Conservation (phyloP, 441 rosid genomes). For the Pelargonium australe region DNA sequence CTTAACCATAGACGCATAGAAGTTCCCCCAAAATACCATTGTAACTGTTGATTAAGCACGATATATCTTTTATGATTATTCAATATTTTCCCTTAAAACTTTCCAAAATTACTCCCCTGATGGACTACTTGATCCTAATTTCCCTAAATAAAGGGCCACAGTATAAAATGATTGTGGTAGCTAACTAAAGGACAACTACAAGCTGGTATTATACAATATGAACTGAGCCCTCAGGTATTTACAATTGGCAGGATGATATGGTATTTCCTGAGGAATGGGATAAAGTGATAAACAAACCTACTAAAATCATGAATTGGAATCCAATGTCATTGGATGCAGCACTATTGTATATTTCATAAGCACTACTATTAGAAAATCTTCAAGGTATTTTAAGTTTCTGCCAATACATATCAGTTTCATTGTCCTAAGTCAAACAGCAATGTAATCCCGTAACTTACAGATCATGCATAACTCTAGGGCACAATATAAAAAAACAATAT, state of each 20-base stretch:
- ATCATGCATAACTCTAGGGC: background rate
- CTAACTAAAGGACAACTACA: no score
- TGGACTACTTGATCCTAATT: background rate
- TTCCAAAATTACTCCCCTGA: background rate
- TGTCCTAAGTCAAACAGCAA: background rate
- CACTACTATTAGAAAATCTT: no score
- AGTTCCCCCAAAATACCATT: background rate
- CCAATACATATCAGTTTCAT: background rate
- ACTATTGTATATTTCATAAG: background rate
- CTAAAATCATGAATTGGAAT: background rate
- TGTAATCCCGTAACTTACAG: background rate
- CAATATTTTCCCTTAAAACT: background rate
- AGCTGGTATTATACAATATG: no score
- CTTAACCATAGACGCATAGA: background rate
- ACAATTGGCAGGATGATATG: no score
- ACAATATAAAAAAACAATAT: background rate
- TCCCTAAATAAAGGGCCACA: no score
- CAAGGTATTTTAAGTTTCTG: background rate
- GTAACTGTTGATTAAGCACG: background rate
- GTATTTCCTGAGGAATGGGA: no score
- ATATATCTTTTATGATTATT: background rate
- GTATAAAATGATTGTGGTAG: no score
- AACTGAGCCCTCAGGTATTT: no score
- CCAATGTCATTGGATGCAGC: background rate
- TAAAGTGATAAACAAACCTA: no score